Evolutionary conservation across 345 rosid genomes (phyloP), one percentile per base, ranked within the genome.

Genomic region (Geranium rotundifolium): DNA sequence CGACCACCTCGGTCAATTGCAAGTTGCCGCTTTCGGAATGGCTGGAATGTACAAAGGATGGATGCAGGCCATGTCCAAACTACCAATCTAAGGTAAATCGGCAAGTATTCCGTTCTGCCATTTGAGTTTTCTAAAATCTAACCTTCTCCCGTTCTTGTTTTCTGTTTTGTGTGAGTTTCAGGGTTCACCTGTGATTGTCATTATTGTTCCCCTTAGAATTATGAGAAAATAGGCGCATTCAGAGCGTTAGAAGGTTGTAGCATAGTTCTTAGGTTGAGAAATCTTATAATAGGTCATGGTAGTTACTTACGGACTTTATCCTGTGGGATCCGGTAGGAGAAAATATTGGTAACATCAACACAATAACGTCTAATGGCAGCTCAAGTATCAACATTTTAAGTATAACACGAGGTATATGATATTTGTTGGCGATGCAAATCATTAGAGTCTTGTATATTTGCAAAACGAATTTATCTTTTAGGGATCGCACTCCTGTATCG

Each of bases 21-120:
- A 60, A 71, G 65, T 59, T 59, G 71, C 72, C 64, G 20, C 46
- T 71, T 20, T 65, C 62, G 59, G 68, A 69, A 62, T 65, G 64
- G 19, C 58, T 19, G 29, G 52, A 46, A 46, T 46, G 3, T 46
- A 2, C 12, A 14, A 46, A 9, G 52, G 52, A 3, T 14, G 52
- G 10, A 7, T 46, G 52, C 52, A 56, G 65, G 64, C 58, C 19
- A 60, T 69, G 57, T 70, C 72, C 65, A 13, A 60, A 49, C 80
- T 46, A 17, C 78, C 62, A 69, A 71, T 58, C 64, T 34, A 34
- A 64, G 60, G 71, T 54, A 68, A 19, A 64, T 79, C 79, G 80
- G 87, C 87, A 82, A 76, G 87, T 80, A 73, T 66, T 76, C 80
- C 77, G 73, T 67, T 76, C 62, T 76, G 67, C 62, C 63, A 41